phyloP scores from a whole-genome alignment of 2,329 filamentous ascomycete species.

The Fusarium sp. region DNA sequence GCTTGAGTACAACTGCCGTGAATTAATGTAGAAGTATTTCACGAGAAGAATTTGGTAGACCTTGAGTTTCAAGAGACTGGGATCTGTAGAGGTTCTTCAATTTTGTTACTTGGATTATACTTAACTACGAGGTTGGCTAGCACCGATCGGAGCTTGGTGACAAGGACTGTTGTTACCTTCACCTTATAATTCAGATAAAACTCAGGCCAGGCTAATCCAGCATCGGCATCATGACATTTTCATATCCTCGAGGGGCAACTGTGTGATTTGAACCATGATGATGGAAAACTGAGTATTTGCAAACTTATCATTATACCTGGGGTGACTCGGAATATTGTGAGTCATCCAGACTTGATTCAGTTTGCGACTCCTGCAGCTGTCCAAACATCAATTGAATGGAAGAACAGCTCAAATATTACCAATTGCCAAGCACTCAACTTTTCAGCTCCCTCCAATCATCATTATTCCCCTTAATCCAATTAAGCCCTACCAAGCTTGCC shows the following conservation, averaged over 20 bases:
- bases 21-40: background rate
- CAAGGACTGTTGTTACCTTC: background rate
- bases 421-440: background rate
- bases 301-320: background rate
- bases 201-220: background rate
- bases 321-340: background rate
- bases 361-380: background rate
- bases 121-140: background rate
- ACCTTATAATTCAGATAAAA: background rate
- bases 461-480: background rate
- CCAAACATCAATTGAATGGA: background rate
- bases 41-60: accelerated
- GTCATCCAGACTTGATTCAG: background rate
- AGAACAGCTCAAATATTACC: background rate
- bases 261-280: accelerated
- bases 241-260: background rate
- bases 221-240: background rate
- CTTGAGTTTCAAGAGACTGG: accelerated
- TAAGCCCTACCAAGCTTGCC: background rate
- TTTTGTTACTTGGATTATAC: accelerated
- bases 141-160: background rate
- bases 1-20: background rate
- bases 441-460: background rate
- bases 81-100: accelerated
- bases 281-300: too few relatives aligned